Percentiles rank a stretch among this genome's conserved stretches.
Evolutionary conservation across 768 basidiomycete genomes (phyloP).

Genomic region (Lyophyllum atratum): DNA sequence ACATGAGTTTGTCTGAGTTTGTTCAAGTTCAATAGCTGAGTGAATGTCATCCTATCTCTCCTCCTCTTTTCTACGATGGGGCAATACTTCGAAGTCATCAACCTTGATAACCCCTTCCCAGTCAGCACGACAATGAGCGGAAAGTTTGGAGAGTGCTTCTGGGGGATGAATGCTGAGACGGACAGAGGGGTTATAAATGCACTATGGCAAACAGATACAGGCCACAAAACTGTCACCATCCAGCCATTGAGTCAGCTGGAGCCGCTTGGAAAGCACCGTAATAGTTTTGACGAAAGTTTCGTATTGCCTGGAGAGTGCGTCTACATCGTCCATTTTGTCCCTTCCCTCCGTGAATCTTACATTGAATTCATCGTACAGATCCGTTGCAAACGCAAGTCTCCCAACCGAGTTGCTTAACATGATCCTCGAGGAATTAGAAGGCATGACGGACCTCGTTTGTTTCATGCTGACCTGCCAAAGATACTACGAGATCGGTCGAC

Average conservation of each 20-base stretch:
- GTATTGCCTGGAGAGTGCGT: not conserved
- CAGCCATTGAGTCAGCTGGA: no score
- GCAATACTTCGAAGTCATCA: not conserved
- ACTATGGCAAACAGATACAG: not conserved
- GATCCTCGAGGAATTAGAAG: not conserved
- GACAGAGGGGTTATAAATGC: not conserved
- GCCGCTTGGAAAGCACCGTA: no score
- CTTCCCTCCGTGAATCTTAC: no score
- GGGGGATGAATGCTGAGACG: not conserved
- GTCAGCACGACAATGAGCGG: not conserved
- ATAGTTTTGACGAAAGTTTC: no score
- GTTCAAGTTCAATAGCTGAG: no score
- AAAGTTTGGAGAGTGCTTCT: not conserved
- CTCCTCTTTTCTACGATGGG: not conserved
- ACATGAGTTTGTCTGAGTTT: no score
- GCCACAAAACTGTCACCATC: no score
- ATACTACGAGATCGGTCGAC: not conserved
- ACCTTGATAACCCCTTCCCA: slow-evolving; percentile 4
- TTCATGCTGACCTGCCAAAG: slow-evolving; percentile 2
- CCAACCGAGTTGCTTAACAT: not conserved
- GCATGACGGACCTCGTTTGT: not conserved
- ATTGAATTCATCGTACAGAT: not conserved
- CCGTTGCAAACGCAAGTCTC: not conserved
- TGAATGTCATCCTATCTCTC: no score
- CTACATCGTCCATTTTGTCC: not conserved